Evolutionary conservation across 495 filamentous ascomycete species (phyloP).

Genomic region (Hyaloscypha variabilis): DNA sequence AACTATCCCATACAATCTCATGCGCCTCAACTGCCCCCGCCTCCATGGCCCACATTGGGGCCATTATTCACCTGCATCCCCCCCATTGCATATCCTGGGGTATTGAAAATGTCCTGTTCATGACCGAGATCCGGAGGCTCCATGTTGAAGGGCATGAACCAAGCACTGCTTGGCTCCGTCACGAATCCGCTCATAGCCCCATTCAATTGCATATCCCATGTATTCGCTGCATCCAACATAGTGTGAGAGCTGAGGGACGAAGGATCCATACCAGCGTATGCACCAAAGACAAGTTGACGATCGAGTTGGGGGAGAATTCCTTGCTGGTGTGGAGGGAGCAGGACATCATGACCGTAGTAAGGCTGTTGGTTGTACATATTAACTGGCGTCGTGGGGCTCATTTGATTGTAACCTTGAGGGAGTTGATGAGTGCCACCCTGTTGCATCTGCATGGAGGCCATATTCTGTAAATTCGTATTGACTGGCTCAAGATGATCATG

Average conservation of each 20-base stretch:
- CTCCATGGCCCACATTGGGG: constrained; percentile 27
- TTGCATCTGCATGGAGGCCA: constrained; percentile 20
- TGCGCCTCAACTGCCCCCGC: constrained; percentile 7
- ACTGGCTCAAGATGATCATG: constrained; percentile 21
- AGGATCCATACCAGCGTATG: constrained; percentile 65
- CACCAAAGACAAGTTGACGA: constrained; percentile 77
- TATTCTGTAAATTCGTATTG: constrained; percentile 25
- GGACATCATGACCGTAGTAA: constrained; percentile 22
- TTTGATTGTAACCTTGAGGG: constrained; percentile 26
- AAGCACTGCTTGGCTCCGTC: constrained; percentile 67
- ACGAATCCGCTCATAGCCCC: constrained; percentile 32
- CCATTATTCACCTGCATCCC: constrained; percentile 26
- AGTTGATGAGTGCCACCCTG: constrained; percentile 19
- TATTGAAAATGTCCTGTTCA: constrained; percentile 37
- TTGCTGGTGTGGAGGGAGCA: constrained; percentile 44
- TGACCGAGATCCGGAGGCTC: constrained; percentile 67
- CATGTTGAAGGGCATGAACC: constrained; percentile 96
- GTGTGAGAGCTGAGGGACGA: constrained; percentile 28
- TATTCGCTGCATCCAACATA: constrained; percentile 24
- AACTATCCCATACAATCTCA: constrained; percentile 16
- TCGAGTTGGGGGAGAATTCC: constrained; percentile 64
- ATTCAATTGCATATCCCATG: constrained; percentile 33
- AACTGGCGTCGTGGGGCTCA: constrained; percentile 29
- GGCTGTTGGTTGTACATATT: constrained; percentile 24
- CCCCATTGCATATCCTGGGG: constrained; percentile 26